phyloP scores from a whole-genome alignment of 306 rosid genomes.

The Prinsepia uniflora region DNA sequence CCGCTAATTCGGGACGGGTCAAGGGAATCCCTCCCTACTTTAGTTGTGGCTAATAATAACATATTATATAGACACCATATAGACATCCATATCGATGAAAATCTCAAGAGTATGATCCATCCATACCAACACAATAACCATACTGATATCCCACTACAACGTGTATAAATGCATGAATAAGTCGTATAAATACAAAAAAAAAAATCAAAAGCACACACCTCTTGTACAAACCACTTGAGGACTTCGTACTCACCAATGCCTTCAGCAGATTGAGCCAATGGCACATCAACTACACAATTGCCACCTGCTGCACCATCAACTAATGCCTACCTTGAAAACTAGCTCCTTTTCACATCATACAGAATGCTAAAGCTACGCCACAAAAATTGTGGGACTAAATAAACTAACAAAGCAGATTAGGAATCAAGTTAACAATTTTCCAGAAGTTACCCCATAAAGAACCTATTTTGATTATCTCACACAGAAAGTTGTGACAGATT shows the following conservation, averaged over 20 bases:
- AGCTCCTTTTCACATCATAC: constrained; percentile 24
- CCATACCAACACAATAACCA: no score
- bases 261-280: constrained; percentile 96
- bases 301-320: constrained; percentile 37
- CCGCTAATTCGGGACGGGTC: no score
- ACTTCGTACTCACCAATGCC: constrained; percentile 98
- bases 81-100: no score
- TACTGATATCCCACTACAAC: no score
- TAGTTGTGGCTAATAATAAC: no score
- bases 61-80: no score
- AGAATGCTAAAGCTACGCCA: constrained; percentile 36
- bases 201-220: constrained; percentile 39
- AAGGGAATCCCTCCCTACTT: no score
- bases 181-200: background rate
- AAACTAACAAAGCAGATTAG: background rate
- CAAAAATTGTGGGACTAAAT: constrained; percentile 13
- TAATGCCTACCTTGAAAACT: constrained; percentile 51
- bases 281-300: constrained; percentile 58
- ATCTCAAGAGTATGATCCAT: no score
- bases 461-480: background rate
- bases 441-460: background rate
- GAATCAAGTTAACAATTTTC: background rate
- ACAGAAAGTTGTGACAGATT: background rate
- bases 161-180: background rate
- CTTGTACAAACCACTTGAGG: constrained; percentile 89